Evolutionary conservation across 768 basidiomycete species (phyloP).

Genomic region (Neoboletus magnificus): DNA sequence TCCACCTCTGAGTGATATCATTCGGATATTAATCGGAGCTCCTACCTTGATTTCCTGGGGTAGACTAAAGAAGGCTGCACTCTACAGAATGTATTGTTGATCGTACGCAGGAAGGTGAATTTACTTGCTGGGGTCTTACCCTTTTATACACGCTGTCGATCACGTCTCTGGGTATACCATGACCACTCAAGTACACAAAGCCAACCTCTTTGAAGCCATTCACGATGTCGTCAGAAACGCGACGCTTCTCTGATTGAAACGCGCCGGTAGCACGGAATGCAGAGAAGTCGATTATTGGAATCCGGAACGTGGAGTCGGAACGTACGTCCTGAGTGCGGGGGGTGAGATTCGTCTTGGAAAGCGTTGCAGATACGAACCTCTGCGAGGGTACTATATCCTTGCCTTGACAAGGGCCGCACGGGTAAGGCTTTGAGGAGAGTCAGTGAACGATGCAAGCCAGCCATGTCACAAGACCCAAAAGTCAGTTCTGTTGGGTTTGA

Average conservation of each 20-base stretch:
- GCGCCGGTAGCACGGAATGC: constrained; percentile 56
- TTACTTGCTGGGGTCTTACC: constrained; percentile 38
- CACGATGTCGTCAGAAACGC: constrained; percentile 64
- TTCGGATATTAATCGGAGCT: background rate
- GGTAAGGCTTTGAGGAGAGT: constrained; percentile 3
- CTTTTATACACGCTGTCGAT: constrained; percentile 62
- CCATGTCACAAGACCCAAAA: background rate
- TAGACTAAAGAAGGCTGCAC: constrained; percentile 70
- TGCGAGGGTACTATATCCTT: constrained; percentile 24
- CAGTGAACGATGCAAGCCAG: constrained; percentile 14
- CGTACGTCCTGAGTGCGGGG: constrained; percentile 30
- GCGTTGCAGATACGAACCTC: constrained; percentile 13
- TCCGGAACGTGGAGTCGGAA: constrained; percentile 46
- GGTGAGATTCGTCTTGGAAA: constrained; percentile 4
- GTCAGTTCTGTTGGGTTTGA: no score
- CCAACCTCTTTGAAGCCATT: constrained; percentile 77
- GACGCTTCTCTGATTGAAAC: constrained; percentile 51
- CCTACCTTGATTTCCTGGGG: constrained; percentile 59
- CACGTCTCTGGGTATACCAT: constrained; percentile 60
- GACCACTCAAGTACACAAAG: constrained; percentile 73
- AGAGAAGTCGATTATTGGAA: constrained; percentile 78
- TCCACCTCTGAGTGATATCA: background rate
- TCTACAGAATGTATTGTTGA: constrained; percentile 43
- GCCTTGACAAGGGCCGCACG: constrained; percentile 1
- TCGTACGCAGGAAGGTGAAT: background rate